phyloP scores from a whole-genome alignment of 306 rosid genomes.

The Vigna hirtella region DNA sequence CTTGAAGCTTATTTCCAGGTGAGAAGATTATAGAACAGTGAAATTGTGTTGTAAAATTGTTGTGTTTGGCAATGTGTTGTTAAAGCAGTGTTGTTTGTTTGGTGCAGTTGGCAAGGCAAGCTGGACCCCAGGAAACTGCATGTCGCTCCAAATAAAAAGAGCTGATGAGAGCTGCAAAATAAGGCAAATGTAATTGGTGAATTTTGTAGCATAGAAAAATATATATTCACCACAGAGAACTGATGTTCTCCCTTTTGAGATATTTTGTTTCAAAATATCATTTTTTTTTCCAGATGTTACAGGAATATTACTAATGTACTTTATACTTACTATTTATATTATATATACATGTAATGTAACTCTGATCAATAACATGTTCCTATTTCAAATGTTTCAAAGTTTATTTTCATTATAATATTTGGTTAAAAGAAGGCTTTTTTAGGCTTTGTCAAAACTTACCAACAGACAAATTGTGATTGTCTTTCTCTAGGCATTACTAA shows the following conservation, averaged over 20 bases:
- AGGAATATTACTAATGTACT: background rate
- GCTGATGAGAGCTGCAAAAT: constrained; percentile 17
- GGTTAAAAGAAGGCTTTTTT: background rate
- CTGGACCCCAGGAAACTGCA: constrained; percentile 58
- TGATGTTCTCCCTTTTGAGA: constrained; percentile 34
- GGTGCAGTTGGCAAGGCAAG: constrained; percentile 71
- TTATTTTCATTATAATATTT: background rate
- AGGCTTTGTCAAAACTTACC: background rate
- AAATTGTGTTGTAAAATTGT: background rate
- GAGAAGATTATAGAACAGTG: background rate
- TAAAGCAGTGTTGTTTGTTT: constrained; percentile 1
- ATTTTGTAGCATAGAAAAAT: constrained; percentile 34
- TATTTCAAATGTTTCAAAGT: background rate
- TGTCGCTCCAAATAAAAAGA: constrained; percentile 60
- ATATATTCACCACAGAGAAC: constrained; percentile 39
- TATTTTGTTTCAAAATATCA: constrained; percentile 45
- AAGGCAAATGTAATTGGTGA: constrained; percentile 42
- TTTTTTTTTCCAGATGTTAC: constrained; percentile 38
- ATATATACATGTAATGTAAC: background rate
- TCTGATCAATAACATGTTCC: background rate
- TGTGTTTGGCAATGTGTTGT: background rate
- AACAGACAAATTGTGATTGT: background rate
- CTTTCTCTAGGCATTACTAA: background rate
- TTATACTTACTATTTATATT: no score
- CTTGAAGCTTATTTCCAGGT: constrained; percentile 97